Percentiles rank a stretch among this genome's conserved stretches.
These are phyloP conservation scores for Botryotinia globosa DNA, from an alignment of 2,329 filamentous ascomycete genomes.

Conservation along the genomic window DNA sequence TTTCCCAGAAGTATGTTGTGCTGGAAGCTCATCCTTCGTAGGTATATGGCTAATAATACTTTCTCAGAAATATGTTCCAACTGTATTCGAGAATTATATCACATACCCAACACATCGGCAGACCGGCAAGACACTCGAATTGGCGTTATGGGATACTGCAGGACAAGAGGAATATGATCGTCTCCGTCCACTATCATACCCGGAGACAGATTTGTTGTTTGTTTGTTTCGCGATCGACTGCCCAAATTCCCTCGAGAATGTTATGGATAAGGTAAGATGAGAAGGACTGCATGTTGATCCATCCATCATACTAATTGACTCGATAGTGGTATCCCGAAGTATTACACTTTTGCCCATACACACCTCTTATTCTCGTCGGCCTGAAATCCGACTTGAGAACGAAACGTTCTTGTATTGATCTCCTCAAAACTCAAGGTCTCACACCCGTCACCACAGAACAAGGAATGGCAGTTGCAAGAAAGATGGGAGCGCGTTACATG, in stretches of 20 bases:
- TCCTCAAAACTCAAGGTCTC: slow-evolving; percentile 95
- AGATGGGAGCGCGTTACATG: slow-evolving; percentile 95
- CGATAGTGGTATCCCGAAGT: slow-evolving; percentile 97
- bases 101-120: slow-evolving; percentile 87
- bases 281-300: not conserved
- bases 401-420: slow-evolving; percentile 96
- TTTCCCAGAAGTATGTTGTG: slow-evolving; percentile 80
- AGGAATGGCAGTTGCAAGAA: slow-evolving; percentile 79
- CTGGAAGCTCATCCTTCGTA: slow-evolving; percentile 32
- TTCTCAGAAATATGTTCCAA: slow-evolving; percentile 94
- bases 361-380: slow-evolving; percentile 89
- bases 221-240: slow-evolving; percentile 99
- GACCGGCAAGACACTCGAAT: slow-evolving; percentile 90
- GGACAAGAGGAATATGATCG: slow-evolving; percentile 99
- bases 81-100: slow-evolving; percentile 99
- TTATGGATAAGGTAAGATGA: slow-evolving; percentile 86
- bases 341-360: slow-evolving; percentile 97
- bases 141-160: slow-evolving; percentile 97
- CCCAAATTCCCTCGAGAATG: slow-evolving; percentile 95
- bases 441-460: slow-evolving; percentile 93
- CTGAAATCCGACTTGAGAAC: slow-evolving; percentile 95
- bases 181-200: slow-evolving; percentile 91
- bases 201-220: slow-evolving; percentile 95
- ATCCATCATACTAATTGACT: slow-evolving; percentile 15
- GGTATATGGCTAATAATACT: slow-evolving; percentile 3